These are phyloP conservation scores for Cyclotella atomus DNA, from an alignment of 108 stramenopile genomes.

Conservation along the genomic window DNA sequence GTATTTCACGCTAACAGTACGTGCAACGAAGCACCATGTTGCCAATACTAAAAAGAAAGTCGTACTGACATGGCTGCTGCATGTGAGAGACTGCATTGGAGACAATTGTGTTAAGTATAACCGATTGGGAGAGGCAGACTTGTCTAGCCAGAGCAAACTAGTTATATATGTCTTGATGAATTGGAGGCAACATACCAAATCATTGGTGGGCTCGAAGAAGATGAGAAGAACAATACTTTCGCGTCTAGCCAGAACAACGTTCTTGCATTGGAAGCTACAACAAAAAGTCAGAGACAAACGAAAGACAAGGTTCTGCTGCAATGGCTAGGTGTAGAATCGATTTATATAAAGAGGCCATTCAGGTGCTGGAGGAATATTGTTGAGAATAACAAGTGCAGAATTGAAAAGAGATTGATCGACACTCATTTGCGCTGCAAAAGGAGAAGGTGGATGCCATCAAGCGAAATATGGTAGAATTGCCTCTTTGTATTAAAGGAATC, in stretches of 20 bases:
- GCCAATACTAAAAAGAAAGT: background rate
- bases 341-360: background rate
- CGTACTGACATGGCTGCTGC: background rate
- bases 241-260: background rate
- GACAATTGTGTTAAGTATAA: background rate
- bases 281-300: background rate
- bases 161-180: background rate
- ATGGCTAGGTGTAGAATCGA: background rate
- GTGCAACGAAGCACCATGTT: background rate
- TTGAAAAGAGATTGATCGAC: background rate
- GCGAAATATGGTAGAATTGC: background rate
- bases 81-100: background rate
- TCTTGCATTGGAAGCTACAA: background rate
- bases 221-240: background rate
- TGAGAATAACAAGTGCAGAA: background rate
- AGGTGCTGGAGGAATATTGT: background rate
- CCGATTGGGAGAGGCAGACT: background rate
- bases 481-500: conserved; percentile 9
- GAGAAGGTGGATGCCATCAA: conserved; percentile 2
- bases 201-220: background rate
- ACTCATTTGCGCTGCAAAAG: background rate
- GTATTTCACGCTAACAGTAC: background rate
- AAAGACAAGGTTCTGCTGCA: background rate
- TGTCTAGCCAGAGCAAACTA: background rate
- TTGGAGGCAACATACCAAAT: background rate